These are phyloP conservation scores for Carpinus fangiana DNA, from an alignment of 306 rosid species.

Conservation along the genomic window DNA sequence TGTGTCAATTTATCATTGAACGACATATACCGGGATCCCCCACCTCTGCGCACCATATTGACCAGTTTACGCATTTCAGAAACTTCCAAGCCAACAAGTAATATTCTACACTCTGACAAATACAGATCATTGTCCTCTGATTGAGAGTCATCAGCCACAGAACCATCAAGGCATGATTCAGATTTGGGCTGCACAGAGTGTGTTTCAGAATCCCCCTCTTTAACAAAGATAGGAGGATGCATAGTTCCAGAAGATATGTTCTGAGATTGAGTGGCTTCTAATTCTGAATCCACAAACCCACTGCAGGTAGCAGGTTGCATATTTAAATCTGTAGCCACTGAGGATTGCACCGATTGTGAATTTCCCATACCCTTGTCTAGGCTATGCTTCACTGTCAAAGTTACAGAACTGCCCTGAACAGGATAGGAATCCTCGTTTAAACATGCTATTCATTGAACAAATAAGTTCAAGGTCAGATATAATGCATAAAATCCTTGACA, in stretches of 20 bases:
- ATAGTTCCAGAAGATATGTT: conserved; percentile 33
- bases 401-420: conserved; percentile 58
- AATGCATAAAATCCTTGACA: conserved; percentile 22
- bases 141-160: conserved; percentile 80
- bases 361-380: conserved; percentile 56
- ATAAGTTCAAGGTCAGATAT: conserved; percentile 31
- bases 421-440: conserved; percentile 82
- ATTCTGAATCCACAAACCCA: conserved; percentile 52
- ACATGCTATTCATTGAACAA: conserved; percentile 58
- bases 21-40: conserved; percentile 78
- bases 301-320: conserved; percentile 40
- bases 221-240: conserved; percentile 40
- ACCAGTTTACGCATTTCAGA: conserved; percentile 82
- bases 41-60: conserved; percentile 85
- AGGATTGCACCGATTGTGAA: conserved; percentile 55
- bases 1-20: conserved; percentile 82
- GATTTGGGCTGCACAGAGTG: conserved; percentile 37
- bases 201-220: conserved; percentile 49
- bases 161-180: conserved; percentile 52
- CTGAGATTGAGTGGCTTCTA: conserved; percentile 63
- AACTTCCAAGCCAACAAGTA: conserved; percentile 79
- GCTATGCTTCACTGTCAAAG: conserved; percentile 53
- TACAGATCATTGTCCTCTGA: conserved; percentile 81
- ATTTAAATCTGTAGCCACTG: conserved; percentile 49
- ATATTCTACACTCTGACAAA: conserved; percentile 84